Evolutionary conservation across 305 asterid genomes (phyloP).

Genomic region (Fraxinus sp.): DNA sequence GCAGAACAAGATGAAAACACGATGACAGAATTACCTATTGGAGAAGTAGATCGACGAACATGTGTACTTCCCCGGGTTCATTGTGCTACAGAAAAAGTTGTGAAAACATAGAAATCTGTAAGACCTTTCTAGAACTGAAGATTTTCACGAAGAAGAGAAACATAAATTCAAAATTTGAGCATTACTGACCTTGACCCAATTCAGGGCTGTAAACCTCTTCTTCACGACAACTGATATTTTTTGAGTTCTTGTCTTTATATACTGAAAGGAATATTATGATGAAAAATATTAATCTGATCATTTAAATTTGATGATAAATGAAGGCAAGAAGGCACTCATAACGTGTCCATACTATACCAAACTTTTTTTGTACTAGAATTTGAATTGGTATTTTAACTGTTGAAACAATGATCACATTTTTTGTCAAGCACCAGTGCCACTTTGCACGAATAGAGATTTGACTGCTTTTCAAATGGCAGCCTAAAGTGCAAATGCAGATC

Average conservation of each 20-base stretch:
- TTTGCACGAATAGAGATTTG: neutral
- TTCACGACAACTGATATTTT: conserved; percentile 71
- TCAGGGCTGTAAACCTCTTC: conserved; percentile 87
- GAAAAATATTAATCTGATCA: conserved; percentile 6
- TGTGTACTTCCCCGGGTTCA: conserved; percentile 97
- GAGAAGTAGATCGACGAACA: conserved; percentile 90
- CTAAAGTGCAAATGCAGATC: neutral
- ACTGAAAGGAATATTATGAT: conserved; percentile 51
- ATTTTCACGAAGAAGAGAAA: conserved; percentile 12
- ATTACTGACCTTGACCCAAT: conserved; percentile 81
- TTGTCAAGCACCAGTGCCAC: conserved; percentile 19
- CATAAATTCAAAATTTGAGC: neutral
- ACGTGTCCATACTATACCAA: neutral
- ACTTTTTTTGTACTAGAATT: conserved; percentile 6
- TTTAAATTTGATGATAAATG: too few relatives aligned
- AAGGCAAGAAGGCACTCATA: conserved; percentile 2
- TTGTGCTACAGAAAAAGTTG: conserved; percentile 56
- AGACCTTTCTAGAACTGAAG: conserved; percentile 18
- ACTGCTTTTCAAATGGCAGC: neutral
- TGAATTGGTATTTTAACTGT: neutral
- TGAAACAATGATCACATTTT: conserved; percentile 8
- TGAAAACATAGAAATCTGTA: neutral
- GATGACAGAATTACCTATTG: conserved; percentile 56
- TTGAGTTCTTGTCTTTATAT: conserved; percentile 74
- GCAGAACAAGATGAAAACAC: neutral